Evolutionary conservation across 176 grass and related monocot genomes (phyloP).

Genomic region (Musa itinerans): DNA sequence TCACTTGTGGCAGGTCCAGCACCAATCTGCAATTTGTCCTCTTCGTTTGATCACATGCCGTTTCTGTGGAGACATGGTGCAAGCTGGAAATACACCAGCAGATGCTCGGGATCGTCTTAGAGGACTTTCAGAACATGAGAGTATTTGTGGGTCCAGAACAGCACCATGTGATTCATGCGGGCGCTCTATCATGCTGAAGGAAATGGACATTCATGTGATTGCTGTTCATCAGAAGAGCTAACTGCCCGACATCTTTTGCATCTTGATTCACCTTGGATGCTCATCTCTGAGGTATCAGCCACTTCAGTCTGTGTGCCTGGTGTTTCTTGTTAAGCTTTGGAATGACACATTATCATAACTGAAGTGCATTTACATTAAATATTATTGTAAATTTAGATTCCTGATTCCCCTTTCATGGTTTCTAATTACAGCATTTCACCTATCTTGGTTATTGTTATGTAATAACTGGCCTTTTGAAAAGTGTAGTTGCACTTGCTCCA

Average conservation of each 20-base stretch:
- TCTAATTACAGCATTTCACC: too few relatives aligned
- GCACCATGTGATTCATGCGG: constrained; percentile 91
- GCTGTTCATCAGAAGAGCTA: constrained; percentile 92
- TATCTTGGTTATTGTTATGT: too few relatives aligned
- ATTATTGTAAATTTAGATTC: too few relatives aligned
- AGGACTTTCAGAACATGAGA: constrained; percentile 82
- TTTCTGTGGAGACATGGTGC: constrained; percentile 84
- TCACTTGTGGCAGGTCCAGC: constrained; percentile 40
- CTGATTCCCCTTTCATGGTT: too few relatives aligned
- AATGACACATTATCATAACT: neutral
- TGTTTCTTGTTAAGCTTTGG: neutral
- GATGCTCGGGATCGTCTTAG: constrained; percentile 59
- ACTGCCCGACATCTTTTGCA: neutral
- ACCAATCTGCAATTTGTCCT: constrained; percentile 65
- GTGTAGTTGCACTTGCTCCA: too few relatives aligned
- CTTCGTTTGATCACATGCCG: constrained; percentile 72
- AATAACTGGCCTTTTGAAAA: too few relatives aligned
- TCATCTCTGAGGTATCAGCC: neutral
- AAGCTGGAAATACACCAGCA: constrained; percentile 50
- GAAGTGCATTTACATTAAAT: too few relatives aligned
- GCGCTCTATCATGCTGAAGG: constrained; percentile 88
- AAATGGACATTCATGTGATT: constrained; percentile 88
- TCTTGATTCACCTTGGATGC: neutral
- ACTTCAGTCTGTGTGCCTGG: neutral
- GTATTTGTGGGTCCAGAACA: constrained; percentile 86